A percentile compares a stretch with the other conserved stretches of the same genome.
Evolutionary conservation across 2,329 filamentous ascomycete species (phyloP).

Genomic region (Colletotrichum coccodes): DNA sequence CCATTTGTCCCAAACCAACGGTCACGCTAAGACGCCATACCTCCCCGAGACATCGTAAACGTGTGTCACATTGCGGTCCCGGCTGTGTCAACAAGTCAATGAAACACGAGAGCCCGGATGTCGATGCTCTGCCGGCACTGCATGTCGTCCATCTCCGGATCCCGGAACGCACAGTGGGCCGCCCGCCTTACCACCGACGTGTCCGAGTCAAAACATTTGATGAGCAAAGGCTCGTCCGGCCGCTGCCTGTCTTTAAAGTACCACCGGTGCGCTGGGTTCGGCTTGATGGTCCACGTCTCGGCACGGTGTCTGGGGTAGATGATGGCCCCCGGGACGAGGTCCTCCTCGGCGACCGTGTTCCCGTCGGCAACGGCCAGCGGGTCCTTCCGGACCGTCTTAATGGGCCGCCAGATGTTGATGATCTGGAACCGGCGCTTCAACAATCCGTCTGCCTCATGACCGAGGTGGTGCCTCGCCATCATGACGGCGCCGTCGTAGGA

Average conservation of each 20-base stretch:
- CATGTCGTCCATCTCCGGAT: constrained; percentile 76
- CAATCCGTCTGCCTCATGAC: constrained; percentile 24
- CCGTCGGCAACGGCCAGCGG: constrained; percentile 53
- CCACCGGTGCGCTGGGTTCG: constrained; percentile 55
- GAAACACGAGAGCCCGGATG: constrained; percentile 84
- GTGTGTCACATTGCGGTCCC: background rate
- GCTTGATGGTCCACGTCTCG: constrained; percentile 51
- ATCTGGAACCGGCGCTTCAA: constrained; percentile 31
- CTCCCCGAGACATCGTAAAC: background rate
- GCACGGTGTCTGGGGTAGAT: constrained; percentile 44
- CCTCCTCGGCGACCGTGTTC: constrained; percentile 46
- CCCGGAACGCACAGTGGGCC: constrained; percentile 83
- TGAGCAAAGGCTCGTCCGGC: constrained; percentile 65
- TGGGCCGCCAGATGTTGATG: constrained; percentile 56
- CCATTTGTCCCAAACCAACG: background rate
- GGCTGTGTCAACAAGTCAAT: constrained; percentile 27
- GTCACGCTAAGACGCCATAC: background rate
- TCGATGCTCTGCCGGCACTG: constrained; percentile 88
- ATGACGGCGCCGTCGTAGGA: constrained; percentile 40
- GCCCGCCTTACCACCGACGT: constrained; percentile 63
- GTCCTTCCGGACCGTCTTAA: constrained; percentile 56
- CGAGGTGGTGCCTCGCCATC: constrained; percentile 34
- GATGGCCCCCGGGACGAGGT: constrained; percentile 50
- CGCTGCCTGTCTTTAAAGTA: constrained; percentile 62
- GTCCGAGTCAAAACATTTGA: constrained; percentile 71